These are phyloP conservation scores for Solanum tarijense DNA, from an alignment of 257 asterid genomes.

Conservation along the genomic window DNA sequence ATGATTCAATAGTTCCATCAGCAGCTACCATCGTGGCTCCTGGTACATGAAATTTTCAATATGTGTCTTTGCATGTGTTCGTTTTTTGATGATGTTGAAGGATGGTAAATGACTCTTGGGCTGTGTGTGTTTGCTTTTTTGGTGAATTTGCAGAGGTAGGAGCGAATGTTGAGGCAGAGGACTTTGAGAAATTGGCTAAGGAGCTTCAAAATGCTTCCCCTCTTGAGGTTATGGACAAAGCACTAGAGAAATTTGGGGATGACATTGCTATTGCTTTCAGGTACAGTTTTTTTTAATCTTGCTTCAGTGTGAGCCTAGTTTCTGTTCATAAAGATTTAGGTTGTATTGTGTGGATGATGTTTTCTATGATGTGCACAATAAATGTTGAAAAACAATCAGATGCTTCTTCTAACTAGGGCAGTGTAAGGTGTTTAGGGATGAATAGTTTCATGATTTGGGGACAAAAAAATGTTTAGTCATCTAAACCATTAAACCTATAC, in stretches of 20 bases:
- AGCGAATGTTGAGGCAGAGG: constrained; percentile 26
- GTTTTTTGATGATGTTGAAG: background rate
- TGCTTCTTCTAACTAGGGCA: background rate
- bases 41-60: constrained; percentile 18
- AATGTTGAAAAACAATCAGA: background rate
- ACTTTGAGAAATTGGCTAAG: constrained; percentile 34
- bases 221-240: constrained; percentile 51
- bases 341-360: background rate
- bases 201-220: constrained; percentile 52
- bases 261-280: constrained; percentile 77
- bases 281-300: constrained; percentile 17
- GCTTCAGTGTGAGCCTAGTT: background rate
- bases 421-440: background rate
- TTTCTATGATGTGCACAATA: background rate
- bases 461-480: background rate
- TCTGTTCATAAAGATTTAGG: background rate
- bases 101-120: background rate
- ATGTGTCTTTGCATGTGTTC: background rate
- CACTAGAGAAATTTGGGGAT: constrained; percentile 46
- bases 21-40: constrained; percentile 42
- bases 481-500: background rate
- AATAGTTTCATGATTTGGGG: background rate
- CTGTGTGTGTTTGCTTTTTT: background rate
- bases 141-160: constrained; percentile 24
- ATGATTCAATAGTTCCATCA: constrained; percentile 38